These are phyloP conservation scores for Aspergillus haitiensis DNA, from an alignment of 495 filamentous ascomycete species.

Conservation along the genomic window DNA sequence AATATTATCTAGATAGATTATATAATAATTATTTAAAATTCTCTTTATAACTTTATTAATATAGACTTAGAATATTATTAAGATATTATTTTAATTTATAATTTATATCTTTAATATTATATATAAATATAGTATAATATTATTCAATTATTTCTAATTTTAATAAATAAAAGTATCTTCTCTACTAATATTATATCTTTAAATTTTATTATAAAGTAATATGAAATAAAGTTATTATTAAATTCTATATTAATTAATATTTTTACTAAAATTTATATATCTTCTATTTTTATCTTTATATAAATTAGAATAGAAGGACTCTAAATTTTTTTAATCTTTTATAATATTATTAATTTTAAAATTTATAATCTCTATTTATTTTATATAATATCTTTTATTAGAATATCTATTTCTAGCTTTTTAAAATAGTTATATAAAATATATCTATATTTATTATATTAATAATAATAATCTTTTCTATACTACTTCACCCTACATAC, in stretches of 20 bases:
- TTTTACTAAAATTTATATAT: no score
- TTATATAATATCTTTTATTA: not conserved
- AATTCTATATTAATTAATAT: not conserved
- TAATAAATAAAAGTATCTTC: not conserved
- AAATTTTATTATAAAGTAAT: not conserved
- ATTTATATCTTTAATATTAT: no score
- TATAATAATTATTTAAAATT: not conserved
- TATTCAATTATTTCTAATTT: not conserved
- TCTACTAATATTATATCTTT: not conserved
- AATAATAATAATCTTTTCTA: no score
- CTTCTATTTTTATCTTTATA: not conserved
- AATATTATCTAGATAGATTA: not conserved
- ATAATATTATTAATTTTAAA: not conserved
- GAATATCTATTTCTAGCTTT: not conserved
- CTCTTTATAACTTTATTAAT: not conserved
- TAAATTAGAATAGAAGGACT: not conserved
- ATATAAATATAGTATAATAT: not conserved
- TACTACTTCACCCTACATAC: not conserved
- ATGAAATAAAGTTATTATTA: not conserved
- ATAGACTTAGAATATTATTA: no score
- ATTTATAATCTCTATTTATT: no score
- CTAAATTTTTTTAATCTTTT: not conserved
- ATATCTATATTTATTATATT: not conserved
- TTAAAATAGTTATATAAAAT: not conserved
- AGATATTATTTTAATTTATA: no score